Percentiles rank a stretch among this genome's conserved stretches.
phyloP scores from a whole-genome alignment of 352 stramenopile genomes.

The Pythium coloratum region DNA sequence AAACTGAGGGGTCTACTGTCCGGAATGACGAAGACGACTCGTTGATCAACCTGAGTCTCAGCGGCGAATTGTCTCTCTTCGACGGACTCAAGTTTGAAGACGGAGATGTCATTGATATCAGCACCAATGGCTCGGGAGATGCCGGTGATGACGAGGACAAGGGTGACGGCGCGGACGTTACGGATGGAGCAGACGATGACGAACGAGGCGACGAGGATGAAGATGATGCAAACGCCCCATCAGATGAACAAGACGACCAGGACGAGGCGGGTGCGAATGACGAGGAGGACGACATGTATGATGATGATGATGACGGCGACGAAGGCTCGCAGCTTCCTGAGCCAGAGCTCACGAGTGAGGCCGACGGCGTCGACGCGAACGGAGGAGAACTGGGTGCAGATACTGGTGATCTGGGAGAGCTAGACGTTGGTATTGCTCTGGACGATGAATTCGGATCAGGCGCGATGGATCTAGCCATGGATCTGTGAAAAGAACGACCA shows the following conservation, averaged over 20 bases:
- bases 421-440: slow-evolving; percentile 13
- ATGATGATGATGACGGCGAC: slow-evolving; percentile 35
- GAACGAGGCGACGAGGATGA: slow-evolving; percentile 28
- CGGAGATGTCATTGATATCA: slow-evolving; percentile 80
- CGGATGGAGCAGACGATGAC: slow-evolving; percentile 29
- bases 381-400: slow-evolving; percentile 6
- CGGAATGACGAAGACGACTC: slow-evolving; percentile 53
- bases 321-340: slow-evolving; percentile 11
- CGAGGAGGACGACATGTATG: slow-evolving; percentile 56
- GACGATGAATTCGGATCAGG: slow-evolving; percentile 20
- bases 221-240: background rate
- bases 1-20: background rate
- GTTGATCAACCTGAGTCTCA: slow-evolving; percentile 73
- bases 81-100: slow-evolving; percentile 87
- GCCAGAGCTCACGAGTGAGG: slow-evolving; percentile 10
- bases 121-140: slow-evolving; percentile 35
- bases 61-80: slow-evolving; percentile 82
- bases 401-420: slow-evolving; percentile 9
- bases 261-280: slow-evolving; percentile 17
- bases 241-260: slow-evolving; percentile 31
- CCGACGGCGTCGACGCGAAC: background rate
- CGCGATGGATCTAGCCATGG: slow-evolving; percentile 27
- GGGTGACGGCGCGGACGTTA: slow-evolving; percentile 31
- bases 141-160: slow-evolving; percentile 36
- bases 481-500: slow-evolving; percentile 18